phyloP scores from a whole-genome alignment of 2,329 filamentous ascomycete species.

The Fusarium pseudocircinatum region DNA sequence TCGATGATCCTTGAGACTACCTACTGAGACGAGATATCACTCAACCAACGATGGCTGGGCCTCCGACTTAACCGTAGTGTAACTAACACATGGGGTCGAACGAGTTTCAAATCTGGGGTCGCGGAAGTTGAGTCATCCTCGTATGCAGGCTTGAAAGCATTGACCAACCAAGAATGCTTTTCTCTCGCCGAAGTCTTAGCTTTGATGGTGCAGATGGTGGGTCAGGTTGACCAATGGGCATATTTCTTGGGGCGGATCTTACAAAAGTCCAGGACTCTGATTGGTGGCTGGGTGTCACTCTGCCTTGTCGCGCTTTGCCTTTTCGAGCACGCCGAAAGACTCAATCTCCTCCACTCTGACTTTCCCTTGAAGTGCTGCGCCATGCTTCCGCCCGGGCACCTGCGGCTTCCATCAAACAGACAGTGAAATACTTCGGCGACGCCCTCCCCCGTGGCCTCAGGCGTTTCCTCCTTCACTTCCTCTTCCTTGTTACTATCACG shows the following conservation, averaged over 20 bases:
- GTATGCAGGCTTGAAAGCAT: constrained; percentile 36
- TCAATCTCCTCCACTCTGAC: constrained; percentile 46
- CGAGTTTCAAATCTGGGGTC: constrained; percentile 39
- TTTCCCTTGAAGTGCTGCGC: constrained; percentile 40
- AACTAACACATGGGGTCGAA: constrained; percentile 12
- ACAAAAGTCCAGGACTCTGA: constrained; percentile 9
- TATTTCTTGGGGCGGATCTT: constrained; percentile 3
- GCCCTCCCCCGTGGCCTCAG: constrained; percentile 48
- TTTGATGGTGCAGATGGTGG: constrained; percentile 43
- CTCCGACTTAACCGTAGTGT: not conserved
- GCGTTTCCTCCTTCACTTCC: constrained; percentile 39
- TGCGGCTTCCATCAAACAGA: constrained; percentile 35
- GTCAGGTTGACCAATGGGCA: constrained; percentile 42
- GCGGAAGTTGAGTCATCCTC: constrained; percentile 46
- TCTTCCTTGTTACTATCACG: constrained; percentile 19
- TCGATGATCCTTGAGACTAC: not conserved
- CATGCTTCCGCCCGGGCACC: constrained; percentile 35
- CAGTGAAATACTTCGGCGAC: constrained; percentile 50
- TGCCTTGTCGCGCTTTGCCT: constrained; percentile 47
- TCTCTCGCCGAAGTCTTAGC: constrained; percentile 50
- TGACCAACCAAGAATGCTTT: constrained; percentile 47
- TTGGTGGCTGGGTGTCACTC: constrained; percentile 39
- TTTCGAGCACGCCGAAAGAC: constrained; percentile 57
- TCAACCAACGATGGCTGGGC: not conserved
- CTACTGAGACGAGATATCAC: not conserved